Percentiles rank a stretch among this genome's conserved stretches.
These are phyloP conservation scores for Ramaria rubella DNA, from an alignment of 768 basidiomycete species.

Conservation along the genomic window DNA sequence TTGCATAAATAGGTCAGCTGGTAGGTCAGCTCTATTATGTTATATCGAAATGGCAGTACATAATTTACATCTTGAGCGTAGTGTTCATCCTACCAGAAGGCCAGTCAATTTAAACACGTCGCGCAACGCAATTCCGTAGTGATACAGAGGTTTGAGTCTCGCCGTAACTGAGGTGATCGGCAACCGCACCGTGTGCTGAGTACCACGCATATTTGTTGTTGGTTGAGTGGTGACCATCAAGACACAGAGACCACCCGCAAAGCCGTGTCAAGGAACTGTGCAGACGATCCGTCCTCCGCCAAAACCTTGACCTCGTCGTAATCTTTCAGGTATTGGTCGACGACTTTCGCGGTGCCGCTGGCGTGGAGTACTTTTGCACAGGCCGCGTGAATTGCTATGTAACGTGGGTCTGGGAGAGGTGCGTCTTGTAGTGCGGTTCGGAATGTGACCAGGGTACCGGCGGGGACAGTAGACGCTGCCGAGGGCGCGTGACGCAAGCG, in stretches of 20 bases:
- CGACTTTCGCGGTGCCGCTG: conserved; percentile 18
- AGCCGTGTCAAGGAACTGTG: not conserved
- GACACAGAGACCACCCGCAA: not conserved
- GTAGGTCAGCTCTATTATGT: too few relatives aligned
- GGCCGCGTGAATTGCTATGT: conserved; percentile 20
- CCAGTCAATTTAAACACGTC: too few relatives aligned
- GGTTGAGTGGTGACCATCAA: too few relatives aligned
- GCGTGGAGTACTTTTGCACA: conserved; percentile 19
- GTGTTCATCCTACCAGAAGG: too few relatives aligned
- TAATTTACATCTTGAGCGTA: too few relatives aligned
- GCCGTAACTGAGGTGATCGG: too few relatives aligned
- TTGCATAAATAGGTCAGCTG: too few relatives aligned
- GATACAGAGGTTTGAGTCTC: too few relatives aligned
- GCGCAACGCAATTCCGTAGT: too few relatives aligned
- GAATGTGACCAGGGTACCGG: not conserved
- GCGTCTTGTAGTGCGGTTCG: not conserved
- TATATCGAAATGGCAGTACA: too few relatives aligned
- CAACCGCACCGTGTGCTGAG: too few relatives aligned
- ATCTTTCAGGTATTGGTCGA: conserved; percentile 16
- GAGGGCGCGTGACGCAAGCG: conserved; percentile 13
- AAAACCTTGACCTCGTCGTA: conserved; percentile 14
- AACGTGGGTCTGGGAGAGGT: conserved; percentile 14
- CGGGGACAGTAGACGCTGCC: not conserved
- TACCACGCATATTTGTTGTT: too few relatives aligned
- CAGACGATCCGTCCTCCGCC: not conserved